Evolutionary conservation across 1,284 basidiomycete species (phyloP).

Genomic region (Boletus sp.): DNA sequence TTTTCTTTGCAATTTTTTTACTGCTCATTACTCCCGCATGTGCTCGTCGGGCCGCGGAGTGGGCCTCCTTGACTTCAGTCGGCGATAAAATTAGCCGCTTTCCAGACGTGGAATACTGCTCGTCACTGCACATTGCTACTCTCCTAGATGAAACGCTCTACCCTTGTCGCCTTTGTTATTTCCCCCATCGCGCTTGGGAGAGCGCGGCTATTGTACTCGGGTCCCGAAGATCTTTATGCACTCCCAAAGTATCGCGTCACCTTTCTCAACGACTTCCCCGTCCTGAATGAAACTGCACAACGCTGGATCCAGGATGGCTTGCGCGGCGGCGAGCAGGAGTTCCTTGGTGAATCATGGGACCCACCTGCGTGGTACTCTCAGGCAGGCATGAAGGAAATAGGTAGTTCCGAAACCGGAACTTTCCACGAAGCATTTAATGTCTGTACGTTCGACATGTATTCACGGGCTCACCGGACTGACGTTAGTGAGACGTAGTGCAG

Average conservation of each 20-base stretch:
- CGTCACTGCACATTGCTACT: not conserved
- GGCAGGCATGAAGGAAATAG: constrained; percentile 51
- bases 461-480: constrained; percentile 12
- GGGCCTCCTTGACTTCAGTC: constrained; percentile 23
- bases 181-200: constrained; percentile 24
- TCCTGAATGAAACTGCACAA: constrained; percentile 69
- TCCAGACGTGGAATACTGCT: constrained; percentile 20
- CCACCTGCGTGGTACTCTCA: constrained; percentile 37
- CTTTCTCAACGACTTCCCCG: constrained; percentile 78
- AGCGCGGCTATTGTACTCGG: constrained; percentile 57
- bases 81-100: constrained; percentile 32
- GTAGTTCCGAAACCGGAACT: constrained; percentile 39
- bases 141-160: constrained; percentile 21
- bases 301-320: constrained; percentile 68
- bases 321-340: constrained; percentile 69
- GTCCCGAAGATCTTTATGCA: constrained; percentile 76
- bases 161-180: constrained; percentile 17
- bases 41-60: constrained; percentile 27
- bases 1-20: not conserved
- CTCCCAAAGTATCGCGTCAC: constrained; percentile 82
- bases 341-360: constrained; percentile 62
- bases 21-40: not conserved
- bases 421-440: constrained; percentile 24
- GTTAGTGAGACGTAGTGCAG: constrained; percentile 13
- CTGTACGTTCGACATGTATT: constrained; percentile 28